phyloP scores from a whole-genome alignment of 208 protist genomes.

The Borovskyia barvae region DNA sequence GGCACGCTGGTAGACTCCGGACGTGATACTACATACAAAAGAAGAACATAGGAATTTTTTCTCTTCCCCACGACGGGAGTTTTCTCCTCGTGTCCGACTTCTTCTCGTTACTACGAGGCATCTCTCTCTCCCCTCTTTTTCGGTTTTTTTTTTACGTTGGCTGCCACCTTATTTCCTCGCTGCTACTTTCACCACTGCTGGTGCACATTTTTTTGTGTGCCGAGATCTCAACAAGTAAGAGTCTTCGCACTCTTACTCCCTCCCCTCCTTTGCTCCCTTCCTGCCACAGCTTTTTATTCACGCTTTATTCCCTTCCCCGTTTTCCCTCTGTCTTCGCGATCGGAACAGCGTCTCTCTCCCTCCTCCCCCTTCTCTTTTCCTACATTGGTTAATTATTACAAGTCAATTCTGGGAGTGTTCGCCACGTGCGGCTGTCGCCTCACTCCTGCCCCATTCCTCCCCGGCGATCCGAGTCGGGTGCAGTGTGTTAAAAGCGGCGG shows the following conservation, averaged over 20 bases:
- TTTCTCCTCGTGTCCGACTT: background rate
- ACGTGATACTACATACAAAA: no score
- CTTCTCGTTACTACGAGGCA: background rate
- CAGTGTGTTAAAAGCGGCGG: no score
- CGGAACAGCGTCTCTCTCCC: no score
- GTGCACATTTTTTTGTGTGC: background rate
- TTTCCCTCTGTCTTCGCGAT: no score
- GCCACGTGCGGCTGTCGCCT: no score
- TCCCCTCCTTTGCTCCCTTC: background rate
- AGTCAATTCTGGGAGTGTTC: no score
- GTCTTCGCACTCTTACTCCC: background rate
- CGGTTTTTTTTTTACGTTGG: background rate
- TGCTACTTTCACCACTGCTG: background rate
- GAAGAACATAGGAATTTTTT: background rate
- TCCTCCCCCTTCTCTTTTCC: no score
- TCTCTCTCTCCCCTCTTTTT: background rate
- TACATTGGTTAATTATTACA: no score
- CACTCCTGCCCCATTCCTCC: no score
- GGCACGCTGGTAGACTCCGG: no score
- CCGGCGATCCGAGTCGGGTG: no score
- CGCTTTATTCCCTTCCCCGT: background rate
- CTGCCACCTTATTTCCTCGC: background rate
- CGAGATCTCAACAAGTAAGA: no score
- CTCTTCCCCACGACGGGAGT: background rate
- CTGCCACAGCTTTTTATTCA: background rate